phyloP scores from a whole-genome alignment of 768 basidiomycete genomes.

The Leccinum sublutescens region DNA sequence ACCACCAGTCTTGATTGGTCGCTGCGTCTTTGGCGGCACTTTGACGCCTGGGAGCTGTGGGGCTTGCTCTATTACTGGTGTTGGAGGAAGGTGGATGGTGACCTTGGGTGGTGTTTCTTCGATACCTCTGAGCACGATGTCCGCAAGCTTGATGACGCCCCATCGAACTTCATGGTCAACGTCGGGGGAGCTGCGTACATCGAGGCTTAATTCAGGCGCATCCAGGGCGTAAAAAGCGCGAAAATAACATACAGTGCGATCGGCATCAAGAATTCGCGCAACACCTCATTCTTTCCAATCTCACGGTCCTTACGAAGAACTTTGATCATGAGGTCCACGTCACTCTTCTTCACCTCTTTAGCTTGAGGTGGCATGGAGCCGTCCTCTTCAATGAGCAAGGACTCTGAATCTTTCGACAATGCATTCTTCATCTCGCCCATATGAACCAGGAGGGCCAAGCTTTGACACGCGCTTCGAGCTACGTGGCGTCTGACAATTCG shows the following conservation, averaged over 20 bases:
- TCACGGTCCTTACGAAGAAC: constrained; percentile 85
- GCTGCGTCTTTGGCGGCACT: constrained; percentile 40
- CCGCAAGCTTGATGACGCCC: constrained; percentile 88
- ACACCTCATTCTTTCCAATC: constrained; percentile 72
- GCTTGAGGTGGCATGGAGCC: constrained; percentile 67
- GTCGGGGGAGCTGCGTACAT: constrained; percentile 55
- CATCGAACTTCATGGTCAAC: constrained; percentile 88
- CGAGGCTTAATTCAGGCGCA: neutral
- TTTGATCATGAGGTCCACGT: constrained; percentile 83
- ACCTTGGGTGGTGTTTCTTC: constrained; percentile 87
- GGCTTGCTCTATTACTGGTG: constrained; percentile 62
- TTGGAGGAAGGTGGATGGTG: constrained; percentile 75
- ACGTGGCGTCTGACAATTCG: constrained; percentile 83
- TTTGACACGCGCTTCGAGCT: constrained; percentile 80
- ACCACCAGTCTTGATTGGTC: constrained; percentile 36
- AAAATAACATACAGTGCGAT: constrained; percentile 64
- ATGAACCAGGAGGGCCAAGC: constrained; percentile 79
- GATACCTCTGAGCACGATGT: constrained; percentile 78
- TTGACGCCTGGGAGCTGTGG: constrained; percentile 59
- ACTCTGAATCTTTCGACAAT: constrained; percentile 64
- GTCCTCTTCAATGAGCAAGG: constrained; percentile 84
- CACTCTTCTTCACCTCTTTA: constrained; percentile 78
- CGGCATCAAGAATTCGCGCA: constrained; percentile 80
- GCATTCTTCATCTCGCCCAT: constrained; percentile 88
- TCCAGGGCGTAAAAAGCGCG: constrained; percentile 3